A percentile compares a stretch with the other conserved stretches of the same genome.
Evolutionary conservation across 2,329 filamentous ascomycete species (phyloP).

Genomic region (Chrysoporthe austroafricana): DNA sequence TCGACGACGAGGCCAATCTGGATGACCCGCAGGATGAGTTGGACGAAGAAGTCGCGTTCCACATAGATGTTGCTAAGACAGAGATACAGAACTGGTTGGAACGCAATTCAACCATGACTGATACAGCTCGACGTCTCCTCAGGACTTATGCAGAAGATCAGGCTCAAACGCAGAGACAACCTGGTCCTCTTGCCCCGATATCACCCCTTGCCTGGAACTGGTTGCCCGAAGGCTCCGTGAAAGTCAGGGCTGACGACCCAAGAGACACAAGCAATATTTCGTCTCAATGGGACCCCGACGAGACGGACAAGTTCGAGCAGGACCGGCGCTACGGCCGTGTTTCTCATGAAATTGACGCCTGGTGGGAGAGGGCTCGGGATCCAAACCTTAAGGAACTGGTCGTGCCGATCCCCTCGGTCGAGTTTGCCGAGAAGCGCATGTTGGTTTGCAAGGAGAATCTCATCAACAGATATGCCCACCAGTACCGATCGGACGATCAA

Average conservation of each 20-base stretch:
- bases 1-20: conserved; percentile 56
- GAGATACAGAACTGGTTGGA: conserved; percentile 67
- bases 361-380: conserved; percentile 66
- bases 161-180: conserved; percentile 49
- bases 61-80: conserved; percentile 59
- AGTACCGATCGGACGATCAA: conserved; percentile 47
- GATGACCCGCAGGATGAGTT: conserved; percentile 55
- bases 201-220: conserved; percentile 61
- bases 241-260: conserved; percentile 42
- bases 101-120: conserved; percentile 62
- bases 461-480: conserved; percentile 57
- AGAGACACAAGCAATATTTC: conserved; percentile 46
- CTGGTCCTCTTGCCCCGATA: conserved; percentile 54
- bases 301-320: conserved; percentile 61
- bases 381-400: conserved; percentile 64
- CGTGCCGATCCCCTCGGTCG: conserved; percentile 62
- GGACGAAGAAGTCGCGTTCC: conserved; percentile 57
- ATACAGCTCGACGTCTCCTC: conserved; percentile 57
- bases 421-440: conserved; percentile 60
- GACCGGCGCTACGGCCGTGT: conserved; percentile 63
- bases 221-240: conserved; percentile 46
- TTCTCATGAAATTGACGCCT: conserved; percentile 66
- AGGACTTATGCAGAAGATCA: conserved; percentile 55
- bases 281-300: conserved; percentile 51
- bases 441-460: conserved; percentile 64